Percentiles rank a stretch among this genome's conserved stretches.
These are phyloP conservation scores for Beauveria sp. DNA, from an alignment of 2,329 filamentous ascomycete species.

Conservation along the genomic window DNA sequence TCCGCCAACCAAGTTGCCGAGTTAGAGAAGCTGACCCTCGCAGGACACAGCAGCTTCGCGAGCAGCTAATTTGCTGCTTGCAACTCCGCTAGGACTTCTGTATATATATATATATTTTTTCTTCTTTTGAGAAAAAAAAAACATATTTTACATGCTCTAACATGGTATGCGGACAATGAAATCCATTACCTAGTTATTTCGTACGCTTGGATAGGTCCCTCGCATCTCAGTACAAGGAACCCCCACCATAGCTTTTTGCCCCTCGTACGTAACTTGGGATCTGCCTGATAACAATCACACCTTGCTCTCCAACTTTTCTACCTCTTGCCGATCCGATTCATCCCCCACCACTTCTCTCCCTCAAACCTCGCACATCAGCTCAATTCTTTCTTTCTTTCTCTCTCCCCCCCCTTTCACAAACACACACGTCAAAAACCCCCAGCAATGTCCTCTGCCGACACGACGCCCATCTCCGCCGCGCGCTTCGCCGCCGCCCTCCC, in stretches of 20 bases:
- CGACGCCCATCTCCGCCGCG: constrained; percentile 51
- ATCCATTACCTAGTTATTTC: no score
- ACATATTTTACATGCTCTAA: no score
- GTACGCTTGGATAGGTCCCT: no score
- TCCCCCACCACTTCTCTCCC: not conserved
- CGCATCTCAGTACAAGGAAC: no score
- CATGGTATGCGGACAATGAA: no score
- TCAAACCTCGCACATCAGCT: not conserved
- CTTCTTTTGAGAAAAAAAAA: fast-evolving
- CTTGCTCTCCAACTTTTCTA: not conserved
- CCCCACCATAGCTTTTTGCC: not conserved
- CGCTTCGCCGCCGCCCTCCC: constrained; percentile 61
- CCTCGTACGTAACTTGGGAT: not conserved
- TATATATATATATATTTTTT: no score
- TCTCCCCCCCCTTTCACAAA: not conserved
- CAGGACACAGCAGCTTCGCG: no score
- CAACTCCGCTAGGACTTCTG: no score
- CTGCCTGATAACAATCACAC: not conserved
- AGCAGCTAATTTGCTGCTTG: no score
- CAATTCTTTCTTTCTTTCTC: not conserved
- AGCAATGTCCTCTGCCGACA: constrained; percentile 52
- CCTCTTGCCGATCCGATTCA: not conserved
- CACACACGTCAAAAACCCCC: not conserved
- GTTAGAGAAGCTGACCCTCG: no score
- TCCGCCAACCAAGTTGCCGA: no score